phyloP scores from a whole-genome alignment of 23 red algal species.

The Cyanidioschyzon merolae region DNA sequence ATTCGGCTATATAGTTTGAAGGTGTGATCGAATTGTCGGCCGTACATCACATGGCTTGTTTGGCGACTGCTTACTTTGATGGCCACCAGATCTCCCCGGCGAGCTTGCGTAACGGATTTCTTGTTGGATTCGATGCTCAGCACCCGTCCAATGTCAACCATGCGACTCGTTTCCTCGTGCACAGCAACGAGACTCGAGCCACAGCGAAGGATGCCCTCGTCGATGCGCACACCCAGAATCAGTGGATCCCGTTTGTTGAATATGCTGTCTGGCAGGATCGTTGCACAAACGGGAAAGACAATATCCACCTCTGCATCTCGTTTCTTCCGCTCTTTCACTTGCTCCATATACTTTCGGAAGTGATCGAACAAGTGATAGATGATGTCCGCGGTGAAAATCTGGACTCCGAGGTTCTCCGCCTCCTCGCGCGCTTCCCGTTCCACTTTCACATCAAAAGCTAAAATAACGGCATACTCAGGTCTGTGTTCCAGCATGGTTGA shows the following conservation, averaged over 20 bases:
- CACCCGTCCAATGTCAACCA: constrained; percentile 86
- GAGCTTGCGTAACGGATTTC: constrained; percentile 64
- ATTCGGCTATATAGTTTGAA: constrained; percentile 71
- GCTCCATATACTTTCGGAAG: constrained; percentile 86
- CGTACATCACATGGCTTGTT: constrained; percentile 79
- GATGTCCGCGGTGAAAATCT: constrained; percentile 99
- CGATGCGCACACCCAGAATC: constrained; percentile 74
- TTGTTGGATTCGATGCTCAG: constrained; percentile 72
- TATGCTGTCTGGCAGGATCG: constrained; percentile 71
- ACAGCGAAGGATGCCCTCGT: constrained; percentile 70
- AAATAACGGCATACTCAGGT: constrained; percentile 84
- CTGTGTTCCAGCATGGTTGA: constrained; percentile 86
- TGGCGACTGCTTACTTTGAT: constrained; percentile 72
- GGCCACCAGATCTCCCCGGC: constrained; percentile 67
- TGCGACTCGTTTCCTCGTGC: constrained; percentile 11
- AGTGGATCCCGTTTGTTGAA: constrained; percentile 99
- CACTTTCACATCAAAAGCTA: constrained; percentile 94
- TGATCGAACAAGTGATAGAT: constrained; percentile 99
- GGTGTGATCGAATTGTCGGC: constrained; percentile 72
- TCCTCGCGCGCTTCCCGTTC: constrained; percentile 84
- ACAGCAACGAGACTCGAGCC: constrained; percentile 57
- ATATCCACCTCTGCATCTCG: constrained; percentile 58
- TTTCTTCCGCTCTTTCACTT: constrained; percentile 39
- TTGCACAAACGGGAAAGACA: constrained; percentile 61
- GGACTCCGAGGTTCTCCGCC: constrained; percentile 74